phyloP scores from a whole-genome alignment of 805 yeast genomes.

The Yamadazyma sp. region DNA sequence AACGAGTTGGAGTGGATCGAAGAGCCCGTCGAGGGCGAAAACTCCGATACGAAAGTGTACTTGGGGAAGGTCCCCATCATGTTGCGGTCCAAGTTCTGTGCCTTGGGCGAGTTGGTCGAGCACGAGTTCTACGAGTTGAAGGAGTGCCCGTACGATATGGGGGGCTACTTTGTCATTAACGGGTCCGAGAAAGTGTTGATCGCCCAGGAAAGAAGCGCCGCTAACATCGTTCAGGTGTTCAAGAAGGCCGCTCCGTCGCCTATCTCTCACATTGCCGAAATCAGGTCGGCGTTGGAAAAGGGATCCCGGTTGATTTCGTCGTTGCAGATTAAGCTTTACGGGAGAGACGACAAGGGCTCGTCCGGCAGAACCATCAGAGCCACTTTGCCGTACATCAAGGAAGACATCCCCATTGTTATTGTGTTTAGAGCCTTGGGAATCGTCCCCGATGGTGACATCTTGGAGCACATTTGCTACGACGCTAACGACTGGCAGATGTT shows the following conservation, averaged over 20 bases:
- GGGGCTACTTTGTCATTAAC: constrained; percentile 97
- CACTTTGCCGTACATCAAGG: constrained; percentile 92
- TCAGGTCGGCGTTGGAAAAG: constrained; percentile 93
- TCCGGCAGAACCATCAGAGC: constrained; percentile 87
- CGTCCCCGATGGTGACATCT: constrained; percentile 97
- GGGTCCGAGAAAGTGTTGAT: constrained; percentile 98
- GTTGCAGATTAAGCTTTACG: constrained; percentile 88
- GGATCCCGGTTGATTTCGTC: constrained; percentile 94
- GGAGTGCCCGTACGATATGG: constrained; percentile 99
- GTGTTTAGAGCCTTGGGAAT: constrained; percentile 98
- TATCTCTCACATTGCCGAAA: constrained; percentile 92
- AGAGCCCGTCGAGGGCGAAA: constrained; percentile 51
- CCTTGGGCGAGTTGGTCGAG: constrained; percentile 84
- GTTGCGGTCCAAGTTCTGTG: constrained; percentile 95
- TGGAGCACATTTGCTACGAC: constrained; percentile 97
- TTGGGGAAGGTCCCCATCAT: constrained; percentile 98
- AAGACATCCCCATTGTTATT: constrained; percentile 94
- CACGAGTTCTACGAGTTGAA: constrained; percentile 92
- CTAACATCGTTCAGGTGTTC: constrained; percentile 97
- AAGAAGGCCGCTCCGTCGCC: constrained; percentile 98
- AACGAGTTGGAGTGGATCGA: constrained; percentile 56
- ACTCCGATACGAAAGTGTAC: constrained; percentile 67
- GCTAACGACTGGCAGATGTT: constrained; percentile 99
- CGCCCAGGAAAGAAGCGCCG: constrained; percentile 98
- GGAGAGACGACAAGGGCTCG: constrained; percentile 71